Conservation (phyloP, 495 filamentous ascomycete species). For the Glonium stellatum region DNA sequence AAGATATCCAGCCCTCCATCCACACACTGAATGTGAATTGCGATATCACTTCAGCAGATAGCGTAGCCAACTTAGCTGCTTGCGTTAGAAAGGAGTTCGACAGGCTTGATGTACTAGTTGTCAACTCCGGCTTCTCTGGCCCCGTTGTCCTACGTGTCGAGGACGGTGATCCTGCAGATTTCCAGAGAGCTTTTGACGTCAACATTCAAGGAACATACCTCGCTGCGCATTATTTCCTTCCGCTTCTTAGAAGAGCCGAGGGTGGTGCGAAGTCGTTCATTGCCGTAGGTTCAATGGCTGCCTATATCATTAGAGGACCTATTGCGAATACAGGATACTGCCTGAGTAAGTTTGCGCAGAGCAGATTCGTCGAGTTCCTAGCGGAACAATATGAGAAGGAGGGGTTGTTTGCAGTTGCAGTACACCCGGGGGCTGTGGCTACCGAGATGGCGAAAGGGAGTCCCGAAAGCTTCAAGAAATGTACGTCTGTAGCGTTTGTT, state of each 20-base stretch:
- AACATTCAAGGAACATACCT: conserved; percentile 30
- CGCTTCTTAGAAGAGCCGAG: conserved; percentile 18
- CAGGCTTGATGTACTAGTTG: conserved; percentile 23
- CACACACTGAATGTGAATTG: conserved; percentile 13
- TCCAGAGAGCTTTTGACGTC: conserved; percentile 24
- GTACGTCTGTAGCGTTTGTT: conserved; percentile 16
- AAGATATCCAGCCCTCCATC: conserved; percentile 16
- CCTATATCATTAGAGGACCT: conserved; percentile 23
- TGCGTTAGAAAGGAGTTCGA: conserved; percentile 16
- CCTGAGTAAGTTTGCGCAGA: conserved; percentile 31
- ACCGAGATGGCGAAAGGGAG: conserved; percentile 25
- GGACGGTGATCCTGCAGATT: conserved; percentile 15
- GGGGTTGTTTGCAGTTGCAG: conserved; percentile 13
- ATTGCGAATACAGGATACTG: conserved; percentile 35
- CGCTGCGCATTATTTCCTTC: conserved; percentile 25
- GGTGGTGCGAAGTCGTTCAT: conserved; percentile 33
- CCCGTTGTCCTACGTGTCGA: conserved; percentile 27
- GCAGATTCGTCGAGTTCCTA: conserved; percentile 24
- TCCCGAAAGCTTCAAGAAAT: conserved; percentile 26
- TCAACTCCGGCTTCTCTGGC: conserved; percentile 31
- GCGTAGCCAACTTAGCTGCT: conserved; percentile 15
- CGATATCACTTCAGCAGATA: conserved; percentile 19
- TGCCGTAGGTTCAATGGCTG: conserved; percentile 30
- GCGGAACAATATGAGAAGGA: conserved; percentile 23
- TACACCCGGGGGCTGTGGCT: conserved; percentile 30